Evolutionary conservation across 2,329 filamentous ascomycete species (phyloP).

Genomic region (Trichoderma polysporum): DNA sequence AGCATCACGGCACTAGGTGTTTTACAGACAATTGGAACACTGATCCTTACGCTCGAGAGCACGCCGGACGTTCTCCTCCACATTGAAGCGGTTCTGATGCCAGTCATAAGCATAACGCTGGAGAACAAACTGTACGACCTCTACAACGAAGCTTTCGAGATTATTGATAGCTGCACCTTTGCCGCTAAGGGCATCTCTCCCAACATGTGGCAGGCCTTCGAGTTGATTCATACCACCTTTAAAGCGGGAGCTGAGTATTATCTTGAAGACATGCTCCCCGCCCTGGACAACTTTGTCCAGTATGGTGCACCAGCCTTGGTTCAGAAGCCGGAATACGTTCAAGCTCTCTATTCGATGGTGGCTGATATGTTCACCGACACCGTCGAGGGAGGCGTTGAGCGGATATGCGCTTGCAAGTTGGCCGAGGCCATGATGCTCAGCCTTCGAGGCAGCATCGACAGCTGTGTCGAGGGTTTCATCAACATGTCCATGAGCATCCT

Average conservation of each 20-base stretch:
- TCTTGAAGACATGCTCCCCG: slow-evolving; percentile 97
- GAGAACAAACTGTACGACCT: slow-evolving; percentile 93
- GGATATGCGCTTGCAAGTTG: slow-evolving; percentile 96
- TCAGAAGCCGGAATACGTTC: slow-evolving; percentile 81
- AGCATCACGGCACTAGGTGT: slow-evolving; percentile 96
- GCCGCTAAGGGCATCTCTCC: slow-evolving; percentile 92
- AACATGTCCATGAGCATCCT: slow-evolving; percentile 84
- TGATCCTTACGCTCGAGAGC: slow-evolving; percentile 95
- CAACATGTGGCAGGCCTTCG: slow-evolving; percentile 98
- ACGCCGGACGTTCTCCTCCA: slow-evolving; percentile 93
- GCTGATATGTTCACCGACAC: slow-evolving; percentile 90
- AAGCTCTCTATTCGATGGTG: slow-evolving; percentile 91
- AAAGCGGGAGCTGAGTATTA: slow-evolving; percentile 97
- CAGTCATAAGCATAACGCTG: slow-evolving; percentile 90
- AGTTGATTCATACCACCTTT: slow-evolving; percentile 94
- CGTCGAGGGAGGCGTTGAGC: slow-evolving; percentile 89
- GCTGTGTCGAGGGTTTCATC: slow-evolving; percentile 85
- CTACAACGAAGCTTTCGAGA: slow-evolving; percentile 98
- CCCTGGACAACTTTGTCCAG: slow-evolving; percentile 95
- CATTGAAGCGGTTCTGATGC: slow-evolving; percentile 94
- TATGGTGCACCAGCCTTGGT: slow-evolving; percentile 80
- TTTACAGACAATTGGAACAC: slow-evolving; percentile 92
- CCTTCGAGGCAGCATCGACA: slow-evolving; percentile 82
- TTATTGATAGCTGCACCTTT: slow-evolving; percentile 98
- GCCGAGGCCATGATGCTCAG: slow-evolving; percentile 97